Percentiles rank a stretch among this genome's conserved stretches.
phyloP scores from a whole-genome alignment of 176 grass and related monocot species.

The Microstegium vimineum region DNA sequence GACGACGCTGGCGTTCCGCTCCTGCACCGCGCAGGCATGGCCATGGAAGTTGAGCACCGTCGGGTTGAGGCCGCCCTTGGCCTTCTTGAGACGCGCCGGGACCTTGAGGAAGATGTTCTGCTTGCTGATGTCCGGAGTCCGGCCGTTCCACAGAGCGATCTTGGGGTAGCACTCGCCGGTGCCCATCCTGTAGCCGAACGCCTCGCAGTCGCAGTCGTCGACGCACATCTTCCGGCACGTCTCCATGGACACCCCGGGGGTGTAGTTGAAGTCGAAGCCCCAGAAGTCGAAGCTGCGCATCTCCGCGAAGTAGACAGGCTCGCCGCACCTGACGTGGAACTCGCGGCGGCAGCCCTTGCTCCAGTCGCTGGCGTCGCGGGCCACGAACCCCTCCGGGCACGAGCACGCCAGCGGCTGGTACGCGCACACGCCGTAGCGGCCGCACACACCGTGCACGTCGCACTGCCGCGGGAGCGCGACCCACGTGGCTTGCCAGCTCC shows the following conservation, averaged over 20 bases:
- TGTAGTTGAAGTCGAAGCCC: conserved; percentile 60
- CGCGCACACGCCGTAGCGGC: conserved; percentile 50
- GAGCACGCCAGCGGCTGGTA: conserved; percentile 32
- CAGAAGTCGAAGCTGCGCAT: conserved; percentile 38
- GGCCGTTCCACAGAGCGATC: conserved; percentile 49
- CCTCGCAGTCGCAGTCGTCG: conserved; percentile 58
- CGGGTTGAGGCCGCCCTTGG: neutral
- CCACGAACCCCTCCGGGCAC: conserved; percentile 49
- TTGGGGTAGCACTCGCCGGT: conserved; percentile 56
- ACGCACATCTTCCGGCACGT: conserved; percentile 49
- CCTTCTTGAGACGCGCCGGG: neutral
- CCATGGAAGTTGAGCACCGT: neutral
- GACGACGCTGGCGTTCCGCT: neutral
- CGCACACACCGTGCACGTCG: conserved; percentile 60
- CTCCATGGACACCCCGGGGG: neutral
- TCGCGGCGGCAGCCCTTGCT: conserved; percentile 56
- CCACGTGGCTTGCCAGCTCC: conserved; percentile 50
- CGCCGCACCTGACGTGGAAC: conserved; percentile 25
- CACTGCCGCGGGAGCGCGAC: conserved; percentile 37
- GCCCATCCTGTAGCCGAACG: conserved; percentile 48
- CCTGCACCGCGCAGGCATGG: conserved; percentile 21
- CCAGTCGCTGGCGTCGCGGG: conserved; percentile 46
- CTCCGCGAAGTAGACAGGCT: conserved; percentile 31
- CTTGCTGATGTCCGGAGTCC: neutral
- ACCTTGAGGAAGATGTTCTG: conserved; percentile 55